Conservation (phyloP, 176 grass and related monocot genomes). For the Aegilops bicornis region DNA sequence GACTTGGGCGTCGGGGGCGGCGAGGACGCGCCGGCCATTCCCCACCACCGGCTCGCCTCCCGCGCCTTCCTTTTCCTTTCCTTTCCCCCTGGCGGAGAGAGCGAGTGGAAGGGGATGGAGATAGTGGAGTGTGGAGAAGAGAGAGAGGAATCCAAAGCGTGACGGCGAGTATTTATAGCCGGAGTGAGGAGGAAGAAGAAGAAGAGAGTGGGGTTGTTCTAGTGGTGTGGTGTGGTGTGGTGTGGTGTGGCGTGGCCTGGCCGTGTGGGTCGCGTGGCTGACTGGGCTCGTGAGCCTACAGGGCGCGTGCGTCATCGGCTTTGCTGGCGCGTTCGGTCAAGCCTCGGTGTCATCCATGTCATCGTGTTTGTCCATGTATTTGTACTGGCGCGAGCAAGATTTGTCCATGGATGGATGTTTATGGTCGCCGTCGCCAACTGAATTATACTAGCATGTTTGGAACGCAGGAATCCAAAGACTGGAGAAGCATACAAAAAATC, state of each 20-base stretch:
- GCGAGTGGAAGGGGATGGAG: not conserved
- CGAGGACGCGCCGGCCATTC: slow-evolving; percentile 32
- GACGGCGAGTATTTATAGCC: slow-evolving; percentile 23
- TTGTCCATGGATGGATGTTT: not conserved
- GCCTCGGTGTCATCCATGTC: slow-evolving; percentile 7
- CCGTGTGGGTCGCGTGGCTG: no score
- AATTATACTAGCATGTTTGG: no score
- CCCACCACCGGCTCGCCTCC: not conserved
- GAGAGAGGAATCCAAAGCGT: not conserved
- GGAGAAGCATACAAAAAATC: no score
- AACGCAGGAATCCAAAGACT: no score
- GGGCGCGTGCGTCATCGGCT: not conserved
- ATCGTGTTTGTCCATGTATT: not conserved
- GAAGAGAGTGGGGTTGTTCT: not conserved
- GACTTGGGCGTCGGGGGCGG: slow-evolving; percentile 13
- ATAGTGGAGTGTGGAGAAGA: not conserved
- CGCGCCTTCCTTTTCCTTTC: not conserved
- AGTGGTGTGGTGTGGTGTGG: not conserved
- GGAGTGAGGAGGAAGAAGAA: slow-evolving; percentile 23
- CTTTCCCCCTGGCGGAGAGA: not conserved
- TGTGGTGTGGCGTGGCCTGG: not conserved
- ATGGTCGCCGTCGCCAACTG: not conserved
- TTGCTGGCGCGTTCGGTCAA: slow-evolving; percentile 3
- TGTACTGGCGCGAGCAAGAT: not conserved
- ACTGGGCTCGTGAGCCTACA: no score